These are phyloP conservation scores for Collybia sordida DNA, from an alignment of 768 basidiomycete genomes.

Conservation along the genomic window DNA sequence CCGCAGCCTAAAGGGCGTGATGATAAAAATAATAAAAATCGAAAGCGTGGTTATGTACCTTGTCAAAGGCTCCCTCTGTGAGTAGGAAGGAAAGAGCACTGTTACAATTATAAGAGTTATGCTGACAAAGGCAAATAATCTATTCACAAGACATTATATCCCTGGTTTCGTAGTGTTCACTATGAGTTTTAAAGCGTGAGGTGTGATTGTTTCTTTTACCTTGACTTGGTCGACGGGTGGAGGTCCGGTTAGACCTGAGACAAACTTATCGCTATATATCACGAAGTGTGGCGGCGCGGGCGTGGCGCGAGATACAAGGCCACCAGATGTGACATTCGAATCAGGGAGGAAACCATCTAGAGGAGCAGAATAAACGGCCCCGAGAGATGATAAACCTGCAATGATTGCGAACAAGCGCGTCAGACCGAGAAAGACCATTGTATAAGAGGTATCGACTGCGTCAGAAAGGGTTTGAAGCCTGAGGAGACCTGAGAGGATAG, in stretches of 20 bases:
- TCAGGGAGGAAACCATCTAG: neutral
- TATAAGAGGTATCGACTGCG: conserved; percentile 3
- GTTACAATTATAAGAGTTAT: neutral
- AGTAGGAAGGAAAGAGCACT: conserved; percentile 40
- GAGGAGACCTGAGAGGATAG: too few species aligned
- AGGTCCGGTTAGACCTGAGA: conserved; percentile 6
- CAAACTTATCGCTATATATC: conserved; percentile 5
- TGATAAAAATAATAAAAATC: neutral
- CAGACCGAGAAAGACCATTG: conserved; percentile 1
- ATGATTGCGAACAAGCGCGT: neutral
- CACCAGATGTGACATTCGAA: neutral
- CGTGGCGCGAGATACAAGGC: conserved; percentile 1
- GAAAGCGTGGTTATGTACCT: conserved; percentile 4
- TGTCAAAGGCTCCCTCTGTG: conserved; percentile 38
- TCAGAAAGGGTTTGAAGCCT: too few species aligned
- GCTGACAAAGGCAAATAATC: neutral
- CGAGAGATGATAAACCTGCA: neutral
- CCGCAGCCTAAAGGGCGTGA: conserved; percentile 29
- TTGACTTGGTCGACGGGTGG: conserved; percentile 4
- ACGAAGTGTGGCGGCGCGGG: conserved; percentile 2
- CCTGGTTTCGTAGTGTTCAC: neutral
- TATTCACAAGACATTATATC: conserved; percentile 6
- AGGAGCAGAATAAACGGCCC: neutral
- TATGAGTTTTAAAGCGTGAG: neutral
- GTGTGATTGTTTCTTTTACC: neutral